Conservation (phyloP, 2,329 filamentous ascomycete species). For the Xylogone sp. region DNA sequence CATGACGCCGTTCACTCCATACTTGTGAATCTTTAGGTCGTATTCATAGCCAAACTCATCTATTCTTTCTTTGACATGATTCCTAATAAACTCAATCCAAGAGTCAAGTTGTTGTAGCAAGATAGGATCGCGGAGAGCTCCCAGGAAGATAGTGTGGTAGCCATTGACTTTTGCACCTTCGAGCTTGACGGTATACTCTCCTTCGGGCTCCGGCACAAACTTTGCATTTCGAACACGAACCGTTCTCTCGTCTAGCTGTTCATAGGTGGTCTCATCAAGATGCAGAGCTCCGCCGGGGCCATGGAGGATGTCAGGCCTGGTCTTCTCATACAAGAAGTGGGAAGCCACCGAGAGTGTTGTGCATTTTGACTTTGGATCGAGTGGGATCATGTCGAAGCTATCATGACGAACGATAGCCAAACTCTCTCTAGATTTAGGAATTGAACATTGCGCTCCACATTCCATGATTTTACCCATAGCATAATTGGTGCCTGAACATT, state of each 20-base stretch:
- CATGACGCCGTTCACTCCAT: constrained; percentile 36
- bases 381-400: constrained; percentile 43
- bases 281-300: constrained; percentile 47
- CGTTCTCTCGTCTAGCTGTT: constrained; percentile 36
- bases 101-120: constrained; percentile 31
- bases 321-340: constrained; percentile 52
- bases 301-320: constrained; percentile 43
- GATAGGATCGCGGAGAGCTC: constrained; percentile 41
- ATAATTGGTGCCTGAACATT: constrained; percentile 32
- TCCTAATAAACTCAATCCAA: constrained; percentile 8
- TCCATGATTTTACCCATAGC: constrained; percentile 55
- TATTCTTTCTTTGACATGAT: constrained; percentile 13
- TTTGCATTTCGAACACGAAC: constrained; percentile 35
- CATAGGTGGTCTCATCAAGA: constrained; percentile 36
- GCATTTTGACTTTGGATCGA: constrained; percentile 36
- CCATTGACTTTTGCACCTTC: constrained; percentile 40
- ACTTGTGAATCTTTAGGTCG: constrained; percentile 34
- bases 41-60: constrained; percentile 3
- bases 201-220: constrained; percentile 34
- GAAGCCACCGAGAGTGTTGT: constrained; percentile 47
- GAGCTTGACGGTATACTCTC: constrained; percentile 43
- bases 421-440: constrained; percentile 35
- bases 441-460: constrained; percentile 40
- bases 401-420: constrained; percentile 29
- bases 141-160: constrained; percentile 41